Evolutionary conservation across 371 early-diverging fungal species (phyloP).

Genomic region (Rhizopus sp.): DNA sequence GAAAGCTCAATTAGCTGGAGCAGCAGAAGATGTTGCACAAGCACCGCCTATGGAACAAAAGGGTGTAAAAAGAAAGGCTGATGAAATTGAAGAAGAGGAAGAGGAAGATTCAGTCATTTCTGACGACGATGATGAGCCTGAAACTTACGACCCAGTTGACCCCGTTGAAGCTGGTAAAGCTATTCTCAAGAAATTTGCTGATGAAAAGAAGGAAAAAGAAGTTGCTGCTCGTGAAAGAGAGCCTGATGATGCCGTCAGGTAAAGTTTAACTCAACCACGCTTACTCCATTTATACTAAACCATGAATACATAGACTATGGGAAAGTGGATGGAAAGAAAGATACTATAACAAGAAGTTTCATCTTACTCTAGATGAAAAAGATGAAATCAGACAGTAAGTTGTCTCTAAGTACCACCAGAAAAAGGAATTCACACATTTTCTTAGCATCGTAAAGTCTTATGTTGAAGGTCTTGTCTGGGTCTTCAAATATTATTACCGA

Average conservation of each 20-base stretch:
- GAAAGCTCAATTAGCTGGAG: conserved; percentile 29
- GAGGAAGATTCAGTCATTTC: conserved; percentile 10
- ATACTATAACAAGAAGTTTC: conserved; percentile 88
- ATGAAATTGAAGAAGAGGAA: conserved; percentile 29
- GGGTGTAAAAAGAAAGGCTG: conserved; percentile 41
- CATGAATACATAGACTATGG: conserved; percentile 56
- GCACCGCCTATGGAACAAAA: conserved; percentile 19
- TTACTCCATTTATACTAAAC: not conserved
- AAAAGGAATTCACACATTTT: not conserved
- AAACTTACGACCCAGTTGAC: conserved; percentile 34
- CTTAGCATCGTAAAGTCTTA: conserved; percentile 83
- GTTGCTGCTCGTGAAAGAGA: conserved; percentile 65
- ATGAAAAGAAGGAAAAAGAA: conserved; percentile 57
- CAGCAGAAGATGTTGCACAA: conserved; percentile 4
- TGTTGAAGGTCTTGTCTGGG: conserved; percentile 98
- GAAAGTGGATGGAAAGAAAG: conserved; percentile 90
- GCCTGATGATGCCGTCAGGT: conserved; percentile 72
- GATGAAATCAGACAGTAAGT: conserved; percentile 61
- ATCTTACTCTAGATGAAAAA: conserved; percentile 65
- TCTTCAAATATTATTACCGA: conserved; percentile 95
- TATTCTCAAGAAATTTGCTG: conserved; percentile 48
- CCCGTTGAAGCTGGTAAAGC: conserved; percentile 45
- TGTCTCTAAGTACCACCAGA: too few species aligned
- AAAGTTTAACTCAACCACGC: not conserved
- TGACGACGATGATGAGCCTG: conserved; percentile 41